Base-by-base conservation (phyloP, 1,284 basidiomycete species). In the Tilletia setariae region DNA sequence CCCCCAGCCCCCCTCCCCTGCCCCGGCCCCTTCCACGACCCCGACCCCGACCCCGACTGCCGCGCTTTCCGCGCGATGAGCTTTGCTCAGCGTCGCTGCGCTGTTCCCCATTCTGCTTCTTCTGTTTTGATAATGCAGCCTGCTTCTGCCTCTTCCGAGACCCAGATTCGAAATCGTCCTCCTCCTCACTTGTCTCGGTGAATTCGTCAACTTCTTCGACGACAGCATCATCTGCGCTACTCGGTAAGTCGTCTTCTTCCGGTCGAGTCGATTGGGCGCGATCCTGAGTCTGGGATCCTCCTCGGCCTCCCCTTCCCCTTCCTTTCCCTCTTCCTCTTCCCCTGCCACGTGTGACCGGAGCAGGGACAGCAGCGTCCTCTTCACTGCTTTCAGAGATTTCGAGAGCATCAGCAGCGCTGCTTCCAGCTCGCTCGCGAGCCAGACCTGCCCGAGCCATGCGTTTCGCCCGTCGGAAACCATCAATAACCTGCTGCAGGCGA, bases 401-500 rank as follows among this genome's bases (percentile, higher is more conserved):
- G 13, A 61, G 7, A 13, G 56, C 56, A 21, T 61, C 56, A 11
- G 23, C 25, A 13, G 28, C 56, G 28, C 30, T 32, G 30, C 56
- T 61, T 2, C 56, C 56, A 25, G 28, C 56, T 16, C 56, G 56
- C 56, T 32, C 28, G 1, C 56, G 28, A 11, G 15, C 4, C 32
- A 19, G 28, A 61, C 56, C 56, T 25, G 56, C 56, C 15, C 32
- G 23, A 19, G 56, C 56, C 15, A 61, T 21, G 28, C 56, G 56
- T 30, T 35, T 61, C 28, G 56, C 56, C 30, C 56, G 23, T 21
- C 64, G 64, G 21, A 49, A 49, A 2, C 64, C 44, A 11, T 65
- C 32, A 21, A 65, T 51, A 15, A 65, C 64, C 44, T 65, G 44
- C 64, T 65, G 64, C 21, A 65, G 47, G 6, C 64, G 43, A 21